Evolutionary conservation across 495 filamentous ascomycete species (phyloP), one percentile per base, ranked within the genome.

Genomic region (Hypoxylon fuscum): DNA sequence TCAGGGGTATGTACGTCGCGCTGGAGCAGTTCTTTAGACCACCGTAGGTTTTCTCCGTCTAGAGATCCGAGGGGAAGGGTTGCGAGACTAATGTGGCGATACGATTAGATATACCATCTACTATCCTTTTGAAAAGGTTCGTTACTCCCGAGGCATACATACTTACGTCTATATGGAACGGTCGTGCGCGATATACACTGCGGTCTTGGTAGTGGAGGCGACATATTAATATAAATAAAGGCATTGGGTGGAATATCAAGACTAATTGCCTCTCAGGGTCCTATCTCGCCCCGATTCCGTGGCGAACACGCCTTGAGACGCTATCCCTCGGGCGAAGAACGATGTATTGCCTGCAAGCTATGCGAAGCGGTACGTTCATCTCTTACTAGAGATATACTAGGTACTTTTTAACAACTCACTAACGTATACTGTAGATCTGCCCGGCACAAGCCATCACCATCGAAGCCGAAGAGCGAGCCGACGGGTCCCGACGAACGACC

Each of bases 321-420:
- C 41, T 98, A 98, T 73, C 95, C 95, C 10, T 95, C 95, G 8
- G 95, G 95, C 62, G 95, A 98, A 76, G 95, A 98, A 79, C 89
- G 95, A 59, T 98, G 95, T 80, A 98, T 98, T 77, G 95, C 95
- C 59, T 98, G 95, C 89, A 98, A 98, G 82, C 85, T 98, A 44
- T 98, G 95, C 80, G 95, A 98, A 81, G 95, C 96, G 59, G 79
- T 85, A 76, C 40, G 80, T 80, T 18, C 8, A 4, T 43, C 23
- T 10, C 29, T 43, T 21, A 29, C 14, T 34, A 42, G 10, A 11
- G 1, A 17, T n/a, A 23, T 4, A 18, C 23, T 48, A 31, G 14
- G 34, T 2, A 21, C 25, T 40, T 48, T 12, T 44, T 8, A 15
- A 45, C 31, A 18, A 9, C 4, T 53, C 8, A 27, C 51, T 69